Percentiles rank a stretch among this genome's conserved stretches.
Conservation (phyloP, 768 basidiomycete species). For the Lactifluus hygrophoroides region DNA sequence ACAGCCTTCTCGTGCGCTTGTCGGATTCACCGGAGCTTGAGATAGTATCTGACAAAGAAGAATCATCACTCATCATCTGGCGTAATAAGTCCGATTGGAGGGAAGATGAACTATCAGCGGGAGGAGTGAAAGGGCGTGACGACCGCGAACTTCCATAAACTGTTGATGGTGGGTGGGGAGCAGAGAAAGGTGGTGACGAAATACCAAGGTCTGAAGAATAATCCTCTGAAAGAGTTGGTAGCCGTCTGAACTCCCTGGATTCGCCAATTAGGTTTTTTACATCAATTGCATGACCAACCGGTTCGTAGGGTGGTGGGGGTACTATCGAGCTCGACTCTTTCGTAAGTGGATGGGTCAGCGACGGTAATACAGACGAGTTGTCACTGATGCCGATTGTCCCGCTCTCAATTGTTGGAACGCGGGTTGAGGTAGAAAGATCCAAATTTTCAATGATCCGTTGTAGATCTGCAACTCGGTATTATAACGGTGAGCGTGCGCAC, state of each 20-base stretch:
- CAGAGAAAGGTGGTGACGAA: neutral
- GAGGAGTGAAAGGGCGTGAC: neutral
- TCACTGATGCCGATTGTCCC: neutral
- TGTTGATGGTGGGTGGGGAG: neutral
- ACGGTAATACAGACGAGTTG: neutral
- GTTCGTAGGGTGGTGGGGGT: neutral
- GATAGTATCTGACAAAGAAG: neutral
- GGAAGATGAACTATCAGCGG: neutral
- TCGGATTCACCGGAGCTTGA: neutral
- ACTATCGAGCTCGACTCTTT: neutral
- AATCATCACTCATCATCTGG: neutral
- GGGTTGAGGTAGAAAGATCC: neutral
- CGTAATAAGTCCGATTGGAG: neutral
- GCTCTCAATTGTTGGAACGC: neutral
- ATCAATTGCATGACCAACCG: neutral
- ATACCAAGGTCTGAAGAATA: neutral
- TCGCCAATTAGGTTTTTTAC: neutral
- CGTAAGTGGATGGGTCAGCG: neutral
- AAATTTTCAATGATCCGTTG: neutral
- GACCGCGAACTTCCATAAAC: neutral
- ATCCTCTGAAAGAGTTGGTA: slow-evolving; percentile 6
- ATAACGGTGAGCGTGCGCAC: neutral
- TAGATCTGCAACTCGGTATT: neutral
- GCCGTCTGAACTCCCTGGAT: neutral
- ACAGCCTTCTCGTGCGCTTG: neutral